Evolutionary conservation across 2,329 filamentous ascomycete genomes (phyloP), one percentile per base, ranked within the genome.

Genomic region (Neofusicoccum laricinum): DNA sequence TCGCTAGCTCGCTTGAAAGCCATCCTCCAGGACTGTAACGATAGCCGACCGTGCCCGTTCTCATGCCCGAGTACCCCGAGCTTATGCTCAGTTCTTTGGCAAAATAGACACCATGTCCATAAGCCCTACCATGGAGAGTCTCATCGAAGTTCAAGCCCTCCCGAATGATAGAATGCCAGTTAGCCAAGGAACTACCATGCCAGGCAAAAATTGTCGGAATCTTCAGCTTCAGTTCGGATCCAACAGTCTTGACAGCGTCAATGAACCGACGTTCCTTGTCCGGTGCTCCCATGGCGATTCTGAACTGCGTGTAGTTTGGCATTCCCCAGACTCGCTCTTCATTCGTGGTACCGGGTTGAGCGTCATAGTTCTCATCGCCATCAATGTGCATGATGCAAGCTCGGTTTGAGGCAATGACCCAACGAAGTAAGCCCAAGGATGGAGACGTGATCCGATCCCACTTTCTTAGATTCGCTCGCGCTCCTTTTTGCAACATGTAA

Each of bases 131-230:
- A 73, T 94, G 78, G 0, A 73, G 46, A 0, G 79, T 77, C 0
- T 84, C 75, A 4, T 86, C 84, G 77, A 88, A 97, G 73, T 96
- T 86, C 5, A 97, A 80, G 0, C 93, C 93, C 66, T 90, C 86
- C 36, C 93, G 87, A 67, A 97, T 87, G 70, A 97, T 97, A 70
- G 89, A 90, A 75, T 97, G 93, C 93, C 93, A 97, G 70, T 96
- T 97, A 2, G 75, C 68, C 2, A 96, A 68, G 0, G 79, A 74
- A 70, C 91, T 96, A 5, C 93, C 93, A 74, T 97, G 93, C 88
- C 90, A 97, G 0, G 91, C 92, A 71, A 96, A 92, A 1, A 97
- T 75, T 0, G 91, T 94, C 0, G 90, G 90, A 68, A 86, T 80
- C 65, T 76, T 68, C 50, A 81, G 69, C 43, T 76, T 75, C 17